Evolutionary conservation across 345 rosid species (phyloP).

Genomic region (Dimocarpus longan): DNA sequence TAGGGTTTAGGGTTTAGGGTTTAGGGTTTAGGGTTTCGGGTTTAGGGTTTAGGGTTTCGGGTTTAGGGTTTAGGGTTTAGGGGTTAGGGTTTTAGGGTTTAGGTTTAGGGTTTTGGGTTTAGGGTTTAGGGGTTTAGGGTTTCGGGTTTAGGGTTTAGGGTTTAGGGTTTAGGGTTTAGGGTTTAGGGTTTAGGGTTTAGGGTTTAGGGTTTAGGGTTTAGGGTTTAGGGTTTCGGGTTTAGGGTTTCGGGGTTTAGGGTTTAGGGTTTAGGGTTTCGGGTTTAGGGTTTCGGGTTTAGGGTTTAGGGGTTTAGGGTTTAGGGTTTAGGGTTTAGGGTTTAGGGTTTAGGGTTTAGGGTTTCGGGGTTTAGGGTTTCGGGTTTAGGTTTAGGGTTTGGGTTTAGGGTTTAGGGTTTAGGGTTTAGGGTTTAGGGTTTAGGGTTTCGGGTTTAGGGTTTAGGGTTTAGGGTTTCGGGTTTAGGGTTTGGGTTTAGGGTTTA

Average conservation of each 20-base stretch:
- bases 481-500: constrained; percentile 9
- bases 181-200: constrained; percentile 8
- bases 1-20: too few relatives aligned
- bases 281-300: constrained; percentile 21
- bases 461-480: constrained; percentile 22
- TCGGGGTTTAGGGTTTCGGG: constrained; percentile 14
- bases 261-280: constrained; percentile 21
- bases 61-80: constrained; percentile 18
- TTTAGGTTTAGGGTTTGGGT: too few relatives aligned
- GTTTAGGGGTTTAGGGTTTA: constrained; percentile 20
- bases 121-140: too few relatives aligned
- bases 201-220: background rate
- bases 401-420: too few relatives aligned
- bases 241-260: constrained; percentile 20
- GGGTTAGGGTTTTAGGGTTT: constrained; percentile 18
- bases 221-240: constrained; percentile 18
- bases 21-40: too few relatives aligned
- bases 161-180: constrained; percentile 19
- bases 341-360: constrained; percentile 12
- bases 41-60: constrained; percentile 21
- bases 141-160: constrained; percentile 9
- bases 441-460: too few relatives aligned
- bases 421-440: too few relatives aligned
- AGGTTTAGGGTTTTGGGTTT: too few relatives aligned
- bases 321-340: constrained; percentile 24